Conservation (phyloP, 495 filamentous ascomycete species). For the Penicillium canescens region DNA sequence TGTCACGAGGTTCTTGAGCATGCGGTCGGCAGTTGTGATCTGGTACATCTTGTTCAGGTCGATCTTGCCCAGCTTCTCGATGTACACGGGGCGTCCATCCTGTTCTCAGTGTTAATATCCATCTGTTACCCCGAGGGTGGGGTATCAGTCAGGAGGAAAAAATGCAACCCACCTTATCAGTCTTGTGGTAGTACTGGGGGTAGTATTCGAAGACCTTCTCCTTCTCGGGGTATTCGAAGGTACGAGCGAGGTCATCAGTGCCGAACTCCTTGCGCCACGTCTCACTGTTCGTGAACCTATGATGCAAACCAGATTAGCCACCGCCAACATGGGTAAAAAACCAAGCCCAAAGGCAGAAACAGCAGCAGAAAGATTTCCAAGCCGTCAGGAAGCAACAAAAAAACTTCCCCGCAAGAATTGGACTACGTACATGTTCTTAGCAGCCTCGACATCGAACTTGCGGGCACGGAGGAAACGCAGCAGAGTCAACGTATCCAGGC, state of each 20-base stretch:
- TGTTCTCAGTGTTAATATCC: conserved; percentile 34
- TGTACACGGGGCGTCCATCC: conserved; percentile 97
- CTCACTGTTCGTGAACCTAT: conserved; percentile 90
- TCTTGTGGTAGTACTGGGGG: conserved; percentile 99
- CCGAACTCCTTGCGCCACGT: conserved; percentile 86
- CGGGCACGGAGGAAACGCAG: conserved; percentile 89
- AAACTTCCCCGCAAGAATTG: not conserved
- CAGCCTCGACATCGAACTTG: conserved; percentile 83
- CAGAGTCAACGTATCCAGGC: conserved; percentile 88
- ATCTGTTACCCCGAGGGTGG: too few relatives aligned
- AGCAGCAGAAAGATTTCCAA: not conserved
- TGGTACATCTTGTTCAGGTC: conserved; percentile 87
- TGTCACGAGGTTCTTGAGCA: conserved; percentile 91
- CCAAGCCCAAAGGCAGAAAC: not conserved
- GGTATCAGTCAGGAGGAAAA: not conserved
- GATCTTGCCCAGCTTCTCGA: conserved; percentile 93
- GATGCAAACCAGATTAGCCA: conserved; percentile 9
- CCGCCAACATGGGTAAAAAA: not conserved
- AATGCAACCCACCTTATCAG: conserved; percentile 72
- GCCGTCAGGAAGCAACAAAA: not conserved
- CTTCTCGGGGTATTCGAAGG: conserved; percentile 90
- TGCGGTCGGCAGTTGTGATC: conserved; percentile 89
- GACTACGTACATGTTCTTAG: conserved; percentile 76
- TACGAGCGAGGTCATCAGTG: conserved; percentile 79
- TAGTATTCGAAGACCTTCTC: conserved; percentile 86